Evolutionary conservation across 176 grass and related monocot species (phyloP).

Genomic region (Lolium rigidum): DNA sequence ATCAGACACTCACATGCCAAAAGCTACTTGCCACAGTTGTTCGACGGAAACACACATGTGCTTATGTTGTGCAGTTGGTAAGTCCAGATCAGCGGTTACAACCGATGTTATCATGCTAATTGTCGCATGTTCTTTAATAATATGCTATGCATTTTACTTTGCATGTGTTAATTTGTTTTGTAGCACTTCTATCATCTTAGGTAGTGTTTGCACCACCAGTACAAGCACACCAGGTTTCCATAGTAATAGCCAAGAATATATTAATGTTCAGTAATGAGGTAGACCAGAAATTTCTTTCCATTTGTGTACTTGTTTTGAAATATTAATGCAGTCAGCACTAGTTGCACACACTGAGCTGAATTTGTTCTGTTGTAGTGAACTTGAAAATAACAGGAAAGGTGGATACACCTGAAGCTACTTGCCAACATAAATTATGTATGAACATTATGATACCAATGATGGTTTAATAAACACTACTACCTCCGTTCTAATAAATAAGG

Average conservation of each 20-base stretch:
- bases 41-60: constrained; percentile 73
- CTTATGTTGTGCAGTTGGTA: constrained; percentile 89
- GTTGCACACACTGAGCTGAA: constrained; percentile 5
- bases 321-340: not conserved
- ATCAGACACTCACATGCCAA: constrained; percentile 86
- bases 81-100: constrained; percentile 46
- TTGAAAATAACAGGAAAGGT: not conserved
- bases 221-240: not conserved
- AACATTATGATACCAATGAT: not conserved
- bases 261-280: constrained; percentile 13
- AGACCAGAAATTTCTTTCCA: not conserved
- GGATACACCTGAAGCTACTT: constrained; percentile 3
- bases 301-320: constrained; percentile 25
- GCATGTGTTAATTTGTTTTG: not conserved
- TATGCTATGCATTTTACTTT: constrained; percentile 16
- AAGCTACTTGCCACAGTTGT: constrained; percentile 89
- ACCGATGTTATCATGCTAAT: constrained; percentile 16
- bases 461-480: not conserved
- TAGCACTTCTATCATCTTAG: constrained; percentile 28
- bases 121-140: constrained; percentile 3
- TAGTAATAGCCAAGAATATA: not conserved
- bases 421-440: constrained; percentile 22
- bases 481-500: no score
- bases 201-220: not conserved
- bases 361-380: constrained; percentile 3